Base-by-base conservation (phyloP, 2,329 filamentous ascomycete species). In the Gnomoniopsis sp. region DNA sequence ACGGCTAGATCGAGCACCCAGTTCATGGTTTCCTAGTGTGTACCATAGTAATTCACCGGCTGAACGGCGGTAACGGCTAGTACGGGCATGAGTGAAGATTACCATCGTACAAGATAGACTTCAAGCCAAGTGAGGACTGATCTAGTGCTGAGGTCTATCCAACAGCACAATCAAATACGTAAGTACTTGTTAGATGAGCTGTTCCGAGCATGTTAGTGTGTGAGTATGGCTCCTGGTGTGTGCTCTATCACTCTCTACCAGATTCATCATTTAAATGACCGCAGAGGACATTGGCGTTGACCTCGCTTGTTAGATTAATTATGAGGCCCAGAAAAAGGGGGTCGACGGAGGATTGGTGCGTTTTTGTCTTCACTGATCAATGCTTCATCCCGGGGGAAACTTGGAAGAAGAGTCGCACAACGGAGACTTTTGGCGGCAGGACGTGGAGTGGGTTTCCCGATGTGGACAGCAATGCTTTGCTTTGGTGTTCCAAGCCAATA, bases 231-330 rank as follows among this genome's bases (percentile, higher is more conserved):
- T 11, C 46, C 12, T 50, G 33, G 22, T 36, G 2, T 30, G 14
- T 3, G 34, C 11, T n/a, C 48, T 38, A 41, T 26, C 48, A 8
- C 22, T 15, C 36, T 3, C 48, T 44, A 55, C n/a, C 53, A 43
- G 23, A 17, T 4, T n/a, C n/a, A 22, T 33, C 36, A 34, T 21
- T 10, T 6, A 12, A 2, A 36, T n/a, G 3, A 21, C 11, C 19
- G 22, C 48, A 46, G 15, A 33, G n/a, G 48, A 51, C 54, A 49
- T 47, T 15, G n/a, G 34, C 23, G 12, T 30, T 47, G 48, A 36
- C 26, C 38, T 47, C 34, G 41, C 48, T n/a, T 51, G 48, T 46
- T 51, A 57, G 54, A 57, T 57, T 57, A 30, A 34, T 19, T 10
- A 19, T 17, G 8, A 44, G 43, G 43, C 14, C 8, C 3, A 19